Percentiles rank a stretch among this genome's conserved stretches.
Conservation (phyloP, 164 flowering plant genomes). For the Berberis thunbergii region DNA sequence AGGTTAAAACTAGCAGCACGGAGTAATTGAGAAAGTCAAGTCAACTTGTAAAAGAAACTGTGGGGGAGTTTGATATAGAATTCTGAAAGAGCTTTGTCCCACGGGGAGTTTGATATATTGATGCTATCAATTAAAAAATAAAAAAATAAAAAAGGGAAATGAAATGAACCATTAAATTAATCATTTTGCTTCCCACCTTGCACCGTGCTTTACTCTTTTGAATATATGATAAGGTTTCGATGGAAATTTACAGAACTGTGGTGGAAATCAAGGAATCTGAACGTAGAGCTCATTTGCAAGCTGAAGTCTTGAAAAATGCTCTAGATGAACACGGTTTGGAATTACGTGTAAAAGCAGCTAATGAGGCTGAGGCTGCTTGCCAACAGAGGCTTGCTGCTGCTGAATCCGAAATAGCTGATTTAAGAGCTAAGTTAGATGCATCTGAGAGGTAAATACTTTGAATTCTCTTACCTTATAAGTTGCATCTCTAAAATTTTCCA, state of each 20-base stretch:
- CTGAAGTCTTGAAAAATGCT: constrained; percentile 56
- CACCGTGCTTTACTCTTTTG: too few species aligned
- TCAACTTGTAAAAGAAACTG: too few species aligned
- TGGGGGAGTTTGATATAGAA: too few species aligned
- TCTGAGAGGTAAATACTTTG: constrained; percentile 54
- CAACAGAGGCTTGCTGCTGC: constrained; percentile 77
- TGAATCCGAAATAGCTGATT: constrained; percentile 74
- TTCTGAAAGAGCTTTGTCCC: too few species aligned
- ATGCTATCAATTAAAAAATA: too few species aligned
- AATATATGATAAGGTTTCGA: background rate
- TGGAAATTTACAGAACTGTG: constrained; percentile 39
- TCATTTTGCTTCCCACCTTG: too few species aligned
- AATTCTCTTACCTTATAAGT: constrained; percentile 1
- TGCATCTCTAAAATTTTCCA: background rate
- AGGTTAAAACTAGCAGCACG: too few species aligned
- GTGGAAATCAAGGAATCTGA: constrained; percentile 82
- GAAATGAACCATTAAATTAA: too few species aligned
- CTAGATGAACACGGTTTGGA: constrained; percentile 83
- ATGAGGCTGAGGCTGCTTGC: constrained; percentile 90
- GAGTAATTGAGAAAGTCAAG: too few species aligned
- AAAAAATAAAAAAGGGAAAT: too few species aligned
- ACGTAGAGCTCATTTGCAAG: constrained; percentile 62
- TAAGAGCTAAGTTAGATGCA: constrained; percentile 70
- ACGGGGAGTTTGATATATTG: too few species aligned
- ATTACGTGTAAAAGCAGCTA: constrained; percentile 88